These are phyloP conservation scores for Ascochyta viciae-villosae DNA, from an alignment of 2,329 filamentous ascomycete genomes.

Conservation along the genomic window DNA sequence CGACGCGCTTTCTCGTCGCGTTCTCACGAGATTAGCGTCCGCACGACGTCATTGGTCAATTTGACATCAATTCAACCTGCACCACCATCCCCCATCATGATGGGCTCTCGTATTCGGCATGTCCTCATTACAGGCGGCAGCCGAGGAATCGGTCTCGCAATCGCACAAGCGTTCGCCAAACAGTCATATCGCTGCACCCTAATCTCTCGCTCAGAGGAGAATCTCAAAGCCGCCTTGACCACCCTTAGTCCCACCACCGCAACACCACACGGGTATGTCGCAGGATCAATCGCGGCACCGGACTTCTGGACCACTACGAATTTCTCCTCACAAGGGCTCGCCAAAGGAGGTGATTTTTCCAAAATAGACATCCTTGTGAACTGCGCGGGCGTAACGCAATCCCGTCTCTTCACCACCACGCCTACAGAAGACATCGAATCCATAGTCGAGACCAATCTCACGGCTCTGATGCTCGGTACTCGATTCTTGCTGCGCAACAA, in stretches of 20 bases:
- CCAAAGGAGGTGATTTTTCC: conserved; percentile 6
- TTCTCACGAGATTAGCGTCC: conserved; percentile 36
- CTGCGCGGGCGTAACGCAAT: conserved; percentile 76
- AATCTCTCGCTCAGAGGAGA: conserved; percentile 36
- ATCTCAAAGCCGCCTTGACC: conserved; percentile 33
- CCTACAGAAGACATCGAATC: conserved; percentile 59
- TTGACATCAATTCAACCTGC: not conserved
- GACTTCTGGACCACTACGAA: conserved; percentile 34
- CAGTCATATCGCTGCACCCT: conserved; percentile 41
- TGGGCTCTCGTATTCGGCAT: conserved; percentile 26
- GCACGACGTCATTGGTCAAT: conserved; percentile 34
- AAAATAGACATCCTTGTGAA: conserved; percentile 70
- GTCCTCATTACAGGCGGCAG: conserved; percentile 49
- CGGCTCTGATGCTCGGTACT: conserved; percentile 69
- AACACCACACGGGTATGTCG: conserved; percentile 34
- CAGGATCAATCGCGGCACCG: conserved; percentile 33
- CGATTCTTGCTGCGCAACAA: conserved; percentile 55
- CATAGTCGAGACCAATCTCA: conserved; percentile 74
- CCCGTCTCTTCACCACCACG: conserved; percentile 67
- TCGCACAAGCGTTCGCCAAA: conserved; percentile 43
- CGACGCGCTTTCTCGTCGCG: conserved; percentile 24
- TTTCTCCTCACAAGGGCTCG: conserved; percentile 8
- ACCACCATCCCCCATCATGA: not conserved
- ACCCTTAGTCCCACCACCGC: conserved; percentile 23
- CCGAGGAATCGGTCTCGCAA: conserved; percentile 49